Evolutionary conservation across 495 filamentous ascomycete species (phyloP).

Genomic region (Xylaria telfairii): DNA sequence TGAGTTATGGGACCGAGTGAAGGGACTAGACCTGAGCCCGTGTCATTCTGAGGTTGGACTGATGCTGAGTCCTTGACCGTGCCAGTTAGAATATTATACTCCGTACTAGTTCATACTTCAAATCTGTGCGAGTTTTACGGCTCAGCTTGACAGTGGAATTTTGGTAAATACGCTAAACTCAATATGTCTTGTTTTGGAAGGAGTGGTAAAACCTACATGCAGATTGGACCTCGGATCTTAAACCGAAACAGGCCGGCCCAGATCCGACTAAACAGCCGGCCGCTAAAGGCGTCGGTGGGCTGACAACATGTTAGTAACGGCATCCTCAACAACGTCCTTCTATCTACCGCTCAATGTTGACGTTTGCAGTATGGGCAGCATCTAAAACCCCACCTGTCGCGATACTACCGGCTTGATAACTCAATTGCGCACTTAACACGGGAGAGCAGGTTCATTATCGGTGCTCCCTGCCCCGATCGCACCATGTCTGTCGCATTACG

Average conservation of each 20-base stretch:
- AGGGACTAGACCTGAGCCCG: no score
- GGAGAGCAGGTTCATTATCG: background rate
- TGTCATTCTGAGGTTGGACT: no score
- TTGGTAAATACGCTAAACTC: no score
- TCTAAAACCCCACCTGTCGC: background rate
- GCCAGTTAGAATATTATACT: no score
- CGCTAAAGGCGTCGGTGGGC: background rate
- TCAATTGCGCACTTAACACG: background rate
- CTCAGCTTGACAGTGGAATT: no score
- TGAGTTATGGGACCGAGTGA: no score
- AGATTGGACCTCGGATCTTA: constrained; percentile 16
- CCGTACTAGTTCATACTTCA: no score
- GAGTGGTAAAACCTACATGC: no score
- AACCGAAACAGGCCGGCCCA: background rate
- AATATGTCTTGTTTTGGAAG: no score
- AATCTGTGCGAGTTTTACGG: no score
- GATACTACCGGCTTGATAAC: background rate
- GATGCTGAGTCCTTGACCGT: no score
- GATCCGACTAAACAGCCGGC: background rate
- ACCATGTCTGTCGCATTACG: constrained; percentile 23
- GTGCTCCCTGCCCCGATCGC: constrained; percentile 9
- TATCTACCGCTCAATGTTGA: background rate
- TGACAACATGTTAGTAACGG: background rate
- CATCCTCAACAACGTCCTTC: background rate
- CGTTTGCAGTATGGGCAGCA: background rate